Conservation (phyloP, 2,329 filamentous ascomycete species). For the Trichoderma breve region DNA sequence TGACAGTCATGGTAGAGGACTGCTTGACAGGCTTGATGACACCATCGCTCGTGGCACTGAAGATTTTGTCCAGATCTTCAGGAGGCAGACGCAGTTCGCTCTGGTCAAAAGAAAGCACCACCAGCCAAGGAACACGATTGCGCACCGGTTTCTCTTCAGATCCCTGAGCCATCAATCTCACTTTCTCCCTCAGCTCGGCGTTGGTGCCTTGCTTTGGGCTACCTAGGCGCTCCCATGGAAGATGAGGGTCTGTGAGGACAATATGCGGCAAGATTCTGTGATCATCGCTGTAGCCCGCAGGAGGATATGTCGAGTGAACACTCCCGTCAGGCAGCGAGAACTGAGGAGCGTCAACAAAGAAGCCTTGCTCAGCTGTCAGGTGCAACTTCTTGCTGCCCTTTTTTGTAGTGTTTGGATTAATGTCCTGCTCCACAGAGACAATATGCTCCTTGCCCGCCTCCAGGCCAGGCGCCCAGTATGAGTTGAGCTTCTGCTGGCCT, state of each 20-base stretch:
- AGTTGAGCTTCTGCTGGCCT: neutral
- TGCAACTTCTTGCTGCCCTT: neutral
- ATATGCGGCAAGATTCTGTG: neutral
- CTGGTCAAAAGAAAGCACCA: neutral
- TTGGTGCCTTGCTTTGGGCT: neutral
- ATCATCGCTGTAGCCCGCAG: neutral
- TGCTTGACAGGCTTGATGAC: neutral
- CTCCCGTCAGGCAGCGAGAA: neutral
- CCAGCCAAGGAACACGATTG: neutral
- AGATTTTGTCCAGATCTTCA: neutral
- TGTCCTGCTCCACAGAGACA: neutral
- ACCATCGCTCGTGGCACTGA: neutral
- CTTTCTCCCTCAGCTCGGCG: neutral
- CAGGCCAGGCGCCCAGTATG: neutral
- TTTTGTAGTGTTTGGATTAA: neutral
- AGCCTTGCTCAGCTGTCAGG: neutral
- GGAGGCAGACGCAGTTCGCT: neutral
- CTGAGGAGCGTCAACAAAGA: neutral
- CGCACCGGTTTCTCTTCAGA: neutral
- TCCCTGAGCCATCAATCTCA: neutral
- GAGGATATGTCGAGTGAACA: neutral
- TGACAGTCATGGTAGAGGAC: neutral
- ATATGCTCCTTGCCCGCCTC: neutral
- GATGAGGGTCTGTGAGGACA: neutral
- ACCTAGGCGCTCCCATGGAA: neutral